phyloP scores from a whole-genome alignment of 1,284 basidiomycete genomes.

The Coriolopsis trogii region DNA sequence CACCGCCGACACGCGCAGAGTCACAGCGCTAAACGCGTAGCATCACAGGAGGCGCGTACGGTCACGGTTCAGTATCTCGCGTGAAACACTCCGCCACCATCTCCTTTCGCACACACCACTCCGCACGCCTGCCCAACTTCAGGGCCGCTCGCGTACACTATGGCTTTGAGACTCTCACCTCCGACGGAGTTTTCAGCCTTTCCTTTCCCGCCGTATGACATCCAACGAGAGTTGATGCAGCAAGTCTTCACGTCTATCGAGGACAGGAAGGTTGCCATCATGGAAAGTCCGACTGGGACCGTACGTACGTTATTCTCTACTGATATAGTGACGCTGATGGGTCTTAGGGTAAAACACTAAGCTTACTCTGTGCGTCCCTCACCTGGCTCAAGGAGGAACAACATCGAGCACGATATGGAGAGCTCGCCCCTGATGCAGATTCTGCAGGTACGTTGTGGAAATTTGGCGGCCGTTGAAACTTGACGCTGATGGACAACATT shows the following conservation, averaged over 20 bases:
- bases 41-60: no score
- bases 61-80: no score
- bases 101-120: no score
- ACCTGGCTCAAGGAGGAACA: slow-evolving; percentile 81
- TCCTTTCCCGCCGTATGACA: slow-evolving; percentile 86
- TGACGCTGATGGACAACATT: slow-evolving; percentile 47
- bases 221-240: slow-evolving; percentile 89
- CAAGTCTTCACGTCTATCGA: slow-evolving; percentile 87
- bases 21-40: no score
- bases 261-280: slow-evolving; percentile 71
- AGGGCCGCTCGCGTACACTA: no score
- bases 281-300: slow-evolving; percentile 88
- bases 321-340: slow-evolving; percentile 3
- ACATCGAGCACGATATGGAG: slow-evolving; percentile 65
- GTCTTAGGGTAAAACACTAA: slow-evolving; percentile 87
- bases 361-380: slow-evolving; percentile 77
- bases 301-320: slow-evolving; percentile 36
- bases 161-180: slow-evolving; percentile 56
- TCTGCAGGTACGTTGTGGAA: slow-evolving; percentile 36
- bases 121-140: no score
- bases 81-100: no score
- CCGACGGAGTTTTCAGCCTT: slow-evolving; percentile 75
- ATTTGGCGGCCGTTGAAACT: background rate
- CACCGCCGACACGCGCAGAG: no score
- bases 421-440: slow-evolving; percentile 46